phyloP scores from a whole-genome alignment of 2,329 filamentous ascomycete species.

The Cyanodermella asteris region DNA sequence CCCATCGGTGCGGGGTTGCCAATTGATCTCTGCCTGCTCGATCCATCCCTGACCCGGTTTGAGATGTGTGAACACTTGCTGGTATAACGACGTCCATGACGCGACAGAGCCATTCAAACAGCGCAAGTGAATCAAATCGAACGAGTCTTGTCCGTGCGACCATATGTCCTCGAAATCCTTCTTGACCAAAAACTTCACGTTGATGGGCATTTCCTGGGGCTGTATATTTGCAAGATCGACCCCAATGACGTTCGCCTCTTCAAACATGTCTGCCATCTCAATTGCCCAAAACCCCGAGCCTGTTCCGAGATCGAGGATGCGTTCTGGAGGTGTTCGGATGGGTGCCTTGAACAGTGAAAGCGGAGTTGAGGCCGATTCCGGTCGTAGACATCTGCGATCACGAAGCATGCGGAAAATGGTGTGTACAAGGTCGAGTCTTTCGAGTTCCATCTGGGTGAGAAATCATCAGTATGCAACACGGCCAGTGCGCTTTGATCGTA shows the following conservation, averaged over 20 bases:
- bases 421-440: constrained; percentile 64
- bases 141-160: constrained; percentile 43
- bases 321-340: too few relatives aligned
- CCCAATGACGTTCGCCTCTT: constrained; percentile 26
- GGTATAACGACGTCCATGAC: background rate
- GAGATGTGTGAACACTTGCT: constrained; percentile 36
- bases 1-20: constrained; percentile 50
- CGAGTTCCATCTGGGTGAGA: constrained; percentile 38
- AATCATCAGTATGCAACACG: background rate
- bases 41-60: constrained; percentile 53
- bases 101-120: constrained; percentile 18
- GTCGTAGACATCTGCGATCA: constrained; percentile 3
- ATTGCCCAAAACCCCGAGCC: constrained; percentile 68
- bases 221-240: constrained; percentile 41
- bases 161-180: constrained; percentile 63
- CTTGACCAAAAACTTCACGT: constrained; percentile 42
- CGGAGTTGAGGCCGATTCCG: background rate
- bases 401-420: too few relatives aligned
- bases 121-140: constrained; percentile 67
- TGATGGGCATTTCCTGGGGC: constrained; percentile 40
- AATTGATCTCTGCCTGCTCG: constrained; percentile 81
- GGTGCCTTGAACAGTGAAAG: background rate
- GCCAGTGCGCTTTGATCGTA: background rate
- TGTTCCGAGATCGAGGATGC: constrained; percentile 32
- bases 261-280: constrained; percentile 53